Evolutionary conservation across 73 alveolate species (phyloP), one percentile per base, ranked within the genome.

Genomic region (Loxodes magnus): DNA sequence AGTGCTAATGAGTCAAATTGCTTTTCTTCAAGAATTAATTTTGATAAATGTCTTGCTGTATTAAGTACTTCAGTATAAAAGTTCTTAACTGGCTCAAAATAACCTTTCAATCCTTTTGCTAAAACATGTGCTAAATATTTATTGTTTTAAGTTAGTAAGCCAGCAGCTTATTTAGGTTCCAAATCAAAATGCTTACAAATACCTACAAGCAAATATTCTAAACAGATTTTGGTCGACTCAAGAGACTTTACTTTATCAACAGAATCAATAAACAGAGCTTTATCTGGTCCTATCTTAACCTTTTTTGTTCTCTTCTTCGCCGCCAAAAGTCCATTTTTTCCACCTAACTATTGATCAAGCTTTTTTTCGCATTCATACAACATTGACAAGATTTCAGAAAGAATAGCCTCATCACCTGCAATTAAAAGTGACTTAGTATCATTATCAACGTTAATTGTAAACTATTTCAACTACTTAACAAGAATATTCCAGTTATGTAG

Each of bases 21-120:
- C 7, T 15, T 39, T 39, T 10, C 74, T 42, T 79, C 86, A 20
- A 87, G 61, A 50, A 77, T 20, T 78, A 51, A 46, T 72, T 53
- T 16, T 77, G 62, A 29, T 72, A 77, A 22, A 77, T 46, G 35
- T 55, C 67, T 42, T 60, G 73, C 50, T 55, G 68, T 82, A 84
- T 16, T 9, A 10, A n/a, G n/a, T n/a, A n/a, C 41, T 31, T 62
- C 76, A 21, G 36, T 46, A 33, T 62, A 62, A 50, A 62, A 91
- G 22, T 50, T 56, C n/a, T 68, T 42, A 0, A 93, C 77, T 48
- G 92, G 92, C 29, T 76, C 93, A 62, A 77, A 93, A 36, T 77
- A 71, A 19, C 95, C 95, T 53, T 93, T 88, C 24, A 93, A 75
- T 19, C 99, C 99, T 82, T 93, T 93, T 0, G 93, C 94, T 35